Evolutionary conservation across 257 asterid species (phyloP).

Genomic region (Gentiana straminea): DNA sequence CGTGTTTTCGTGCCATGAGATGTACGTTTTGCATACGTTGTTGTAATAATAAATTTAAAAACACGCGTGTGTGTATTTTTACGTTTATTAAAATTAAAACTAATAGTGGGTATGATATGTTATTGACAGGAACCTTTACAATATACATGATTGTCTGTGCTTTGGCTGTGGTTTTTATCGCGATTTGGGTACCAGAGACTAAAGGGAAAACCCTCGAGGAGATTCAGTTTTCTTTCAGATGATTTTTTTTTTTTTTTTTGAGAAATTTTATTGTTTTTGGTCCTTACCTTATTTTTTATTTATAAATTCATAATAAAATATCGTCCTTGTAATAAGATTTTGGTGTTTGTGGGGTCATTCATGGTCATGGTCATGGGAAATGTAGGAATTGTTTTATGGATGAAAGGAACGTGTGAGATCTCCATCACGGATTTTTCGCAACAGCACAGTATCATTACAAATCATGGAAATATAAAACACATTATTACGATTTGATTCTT

Average conservation of each 20-base stretch:
- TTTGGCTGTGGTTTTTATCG: constrained; percentile 37
- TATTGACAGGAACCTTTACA: constrained; percentile 58
- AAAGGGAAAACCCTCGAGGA: constrained; percentile 80
- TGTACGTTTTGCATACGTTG: no score
- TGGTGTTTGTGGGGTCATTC: constrained; percentile 4
- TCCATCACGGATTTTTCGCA: no score
- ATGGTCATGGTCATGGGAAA: not conserved
- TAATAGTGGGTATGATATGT: not conserved
- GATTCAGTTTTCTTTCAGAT: constrained; percentile 65
- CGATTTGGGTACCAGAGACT: constrained; percentile 75
- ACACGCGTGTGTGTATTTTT: no score
- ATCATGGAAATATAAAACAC: no score
- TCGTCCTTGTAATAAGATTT: not conserved
- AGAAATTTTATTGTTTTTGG: not conserved
- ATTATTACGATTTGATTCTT: not conserved
- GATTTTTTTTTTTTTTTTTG: constrained; percentile 2
- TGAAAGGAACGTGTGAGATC: no score
- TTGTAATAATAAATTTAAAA: no score
- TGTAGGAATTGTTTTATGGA: no score
- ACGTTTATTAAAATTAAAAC: no score
- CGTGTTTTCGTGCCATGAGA: no score
- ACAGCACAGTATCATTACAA: no score
- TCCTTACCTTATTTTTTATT: not conserved
- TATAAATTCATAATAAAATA: no score
- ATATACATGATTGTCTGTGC: constrained; percentile 33